phyloP scores from a whole-genome alignment of 106 monocot species.

The Posidonia australis region DNA sequence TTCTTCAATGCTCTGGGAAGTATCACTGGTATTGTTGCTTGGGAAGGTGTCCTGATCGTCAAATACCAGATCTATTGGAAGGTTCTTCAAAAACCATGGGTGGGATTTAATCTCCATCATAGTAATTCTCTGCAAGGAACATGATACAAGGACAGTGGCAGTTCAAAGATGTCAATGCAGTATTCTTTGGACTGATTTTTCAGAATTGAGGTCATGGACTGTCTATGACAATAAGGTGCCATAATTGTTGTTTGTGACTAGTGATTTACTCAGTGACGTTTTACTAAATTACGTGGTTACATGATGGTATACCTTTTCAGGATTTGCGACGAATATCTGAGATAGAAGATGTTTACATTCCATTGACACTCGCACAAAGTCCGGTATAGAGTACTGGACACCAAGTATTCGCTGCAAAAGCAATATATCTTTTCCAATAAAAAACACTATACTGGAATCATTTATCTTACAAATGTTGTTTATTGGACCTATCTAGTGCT shows the following conservation, averaged over 20 bases:
- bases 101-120: slow-evolving; percentile 68
- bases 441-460: background rate
- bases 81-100: slow-evolving; percentile 80
- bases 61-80: slow-evolving; percentile 42
- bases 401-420: slow-evolving; percentile 55
- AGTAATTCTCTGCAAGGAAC: slow-evolving; percentile 63
- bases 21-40: slow-evolving; percentile 11
- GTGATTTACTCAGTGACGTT: background rate
- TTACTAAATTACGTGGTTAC: background rate
- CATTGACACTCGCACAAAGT: slow-evolving; percentile 57
- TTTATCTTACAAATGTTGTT: background rate
- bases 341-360: slow-evolving; percentile 74
- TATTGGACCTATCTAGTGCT: background rate
- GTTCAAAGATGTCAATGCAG: background rate
- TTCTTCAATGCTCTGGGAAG: slow-evolving; percentile 59
- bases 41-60: slow-evolving; percentile 18
- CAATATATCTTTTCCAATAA: background rate
- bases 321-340: slow-evolving; percentile 73
- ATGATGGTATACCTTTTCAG: slow-evolving; percentile 37
- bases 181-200: background rate
- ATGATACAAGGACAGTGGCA: background rate
- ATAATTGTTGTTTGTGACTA: background rate
- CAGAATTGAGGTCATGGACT: background rate
- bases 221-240: background rate
- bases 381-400: slow-evolving; percentile 76